A percentile compares a stretch with the other conserved stretches of the same genome.
phyloP scores from a whole-genome alignment of 176 grass and related monocot species.

The Oryza meyeriana region DNA sequence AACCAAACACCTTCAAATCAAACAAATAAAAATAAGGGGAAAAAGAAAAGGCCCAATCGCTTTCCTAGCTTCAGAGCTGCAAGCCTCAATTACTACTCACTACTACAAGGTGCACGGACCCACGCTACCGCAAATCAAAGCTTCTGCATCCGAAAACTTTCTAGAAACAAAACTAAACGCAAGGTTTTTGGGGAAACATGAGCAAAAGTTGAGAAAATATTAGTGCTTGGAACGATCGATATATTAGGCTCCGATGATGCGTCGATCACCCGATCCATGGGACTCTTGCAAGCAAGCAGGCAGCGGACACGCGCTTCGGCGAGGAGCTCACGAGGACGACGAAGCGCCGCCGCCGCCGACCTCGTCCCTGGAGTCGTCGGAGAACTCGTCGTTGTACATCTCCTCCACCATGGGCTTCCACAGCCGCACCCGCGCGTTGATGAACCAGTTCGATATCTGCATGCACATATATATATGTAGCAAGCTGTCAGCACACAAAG shows the following conservation, averaged over 20 bases:
- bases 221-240: not conserved
- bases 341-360: not conserved
- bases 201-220: not conserved
- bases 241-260: not conserved
- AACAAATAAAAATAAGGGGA: no score
- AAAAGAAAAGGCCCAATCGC: not conserved
- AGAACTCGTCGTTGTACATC: slow-evolving; percentile 92
- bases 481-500: not conserved
- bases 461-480: no score
- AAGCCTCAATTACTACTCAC: not conserved
- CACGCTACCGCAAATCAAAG: not conserved
- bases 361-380: slow-evolving; percentile 32
- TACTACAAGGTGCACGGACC: not conserved
- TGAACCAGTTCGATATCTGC: slow-evolving; percentile 99
- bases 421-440: slow-evolving; percentile 86
- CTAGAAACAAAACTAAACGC: not conserved
- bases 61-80: no score
- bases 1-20: no score
- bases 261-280: not conserved
- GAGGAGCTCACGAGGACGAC: not conserved
- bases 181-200: not conserved
- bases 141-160: not conserved
- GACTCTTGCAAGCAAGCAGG: not conserved
- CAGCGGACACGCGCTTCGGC: not conserved
- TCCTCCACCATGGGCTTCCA: slow-evolving; percentile 99